Evolutionary conservation across 2,329 filamentous ascomycete genomes (phyloP).

Genomic region (Xylariaceae sp.): DNA sequence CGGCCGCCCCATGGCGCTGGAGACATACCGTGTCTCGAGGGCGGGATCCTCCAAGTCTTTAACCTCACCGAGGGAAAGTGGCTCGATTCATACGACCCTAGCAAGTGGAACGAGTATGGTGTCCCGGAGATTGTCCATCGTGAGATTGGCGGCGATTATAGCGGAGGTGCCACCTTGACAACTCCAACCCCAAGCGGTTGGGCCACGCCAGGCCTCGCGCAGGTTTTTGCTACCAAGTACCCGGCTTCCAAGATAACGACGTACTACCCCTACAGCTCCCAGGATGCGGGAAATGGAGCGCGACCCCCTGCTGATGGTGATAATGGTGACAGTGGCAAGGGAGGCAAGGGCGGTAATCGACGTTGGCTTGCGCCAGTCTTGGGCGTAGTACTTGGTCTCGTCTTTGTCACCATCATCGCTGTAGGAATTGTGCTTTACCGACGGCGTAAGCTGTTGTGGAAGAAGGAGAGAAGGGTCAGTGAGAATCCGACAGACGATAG

Average conservation of each 20-base stretch:
- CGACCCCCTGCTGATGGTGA: constrained; percentile 26
- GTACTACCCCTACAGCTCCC: constrained; percentile 55
- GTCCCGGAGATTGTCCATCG: constrained; percentile 60
- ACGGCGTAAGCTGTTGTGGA: constrained; percentile 41
- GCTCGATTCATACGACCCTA: constrained; percentile 64
- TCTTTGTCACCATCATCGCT: constrained; percentile 48
- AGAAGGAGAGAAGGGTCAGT: constrained; percentile 30
- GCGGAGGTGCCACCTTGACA: constrained; percentile 65
- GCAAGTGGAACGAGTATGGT: constrained; percentile 57
- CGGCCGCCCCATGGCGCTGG: constrained; percentile 29
- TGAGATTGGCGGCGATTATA: constrained; percentile 61
- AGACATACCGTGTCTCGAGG: constrained; percentile 41
- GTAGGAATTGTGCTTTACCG: constrained; percentile 51
- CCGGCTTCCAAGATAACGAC: constrained; percentile 50
- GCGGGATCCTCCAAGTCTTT: constrained; percentile 58
- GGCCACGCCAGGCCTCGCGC: constrained; percentile 42
- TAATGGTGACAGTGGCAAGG: neutral
- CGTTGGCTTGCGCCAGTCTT: constrained; percentile 57
- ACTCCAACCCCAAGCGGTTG: constrained; percentile 56
- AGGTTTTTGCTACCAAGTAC: constrained; percentile 53
- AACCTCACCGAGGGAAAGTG: constrained; percentile 66
- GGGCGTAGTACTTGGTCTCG: constrained; percentile 55
- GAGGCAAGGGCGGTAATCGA: constrained; percentile 39
- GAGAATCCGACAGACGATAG: constrained; percentile 43
- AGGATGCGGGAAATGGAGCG: constrained; percentile 28